Evolutionary conservation across 2,329 filamentous ascomycete species (phyloP).

Genomic region (Cylindrodendrum hubeiense): DNA sequence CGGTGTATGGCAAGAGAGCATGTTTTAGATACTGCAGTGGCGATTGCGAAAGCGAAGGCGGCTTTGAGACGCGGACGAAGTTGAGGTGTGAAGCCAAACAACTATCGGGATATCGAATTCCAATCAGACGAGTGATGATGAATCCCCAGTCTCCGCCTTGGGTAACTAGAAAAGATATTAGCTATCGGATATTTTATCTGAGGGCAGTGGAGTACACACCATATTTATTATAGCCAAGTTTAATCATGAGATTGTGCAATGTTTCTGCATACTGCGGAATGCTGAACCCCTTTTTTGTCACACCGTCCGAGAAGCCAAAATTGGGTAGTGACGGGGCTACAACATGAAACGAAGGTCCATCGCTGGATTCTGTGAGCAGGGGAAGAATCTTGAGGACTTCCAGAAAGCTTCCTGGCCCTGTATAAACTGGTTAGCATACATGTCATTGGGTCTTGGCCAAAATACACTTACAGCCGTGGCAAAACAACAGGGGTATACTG

Average conservation of each 20-base stretch:
- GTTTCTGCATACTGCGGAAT: slow-evolving; percentile 61
- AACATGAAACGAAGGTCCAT: slow-evolving; percentile 63
- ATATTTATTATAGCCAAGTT: slow-evolving; percentile 67
- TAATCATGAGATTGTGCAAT: slow-evolving; percentile 76
- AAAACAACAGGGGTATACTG: slow-evolving; percentile 75
- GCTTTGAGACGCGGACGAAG: slow-evolving; percentile 65
- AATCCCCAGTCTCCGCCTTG: slow-evolving; percentile 81
- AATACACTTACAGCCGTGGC: slow-evolving; percentile 68
- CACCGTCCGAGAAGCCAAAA: slow-evolving; percentile 56
- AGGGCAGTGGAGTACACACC: slow-evolving; percentile 28
- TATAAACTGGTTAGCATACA: slow-evolving; percentile 52
- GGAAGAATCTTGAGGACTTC: slow-evolving; percentile 74
- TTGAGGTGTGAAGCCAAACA: slow-evolving; percentile 58
- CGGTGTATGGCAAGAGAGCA: slow-evolving; percentile 64
- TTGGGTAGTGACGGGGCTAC: slow-evolving; percentile 70
- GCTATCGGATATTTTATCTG: not conserved
- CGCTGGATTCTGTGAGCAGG: slow-evolving; percentile 51
- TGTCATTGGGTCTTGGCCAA: slow-evolving; percentile 6
- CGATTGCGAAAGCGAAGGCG: slow-evolving; percentile 63
- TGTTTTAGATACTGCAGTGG: slow-evolving; percentile 68
- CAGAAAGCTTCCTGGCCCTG: slow-evolving; percentile 75
- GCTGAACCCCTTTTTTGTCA: slow-evolving; percentile 47
- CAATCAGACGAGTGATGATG: slow-evolving; percentile 73
- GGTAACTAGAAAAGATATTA: slow-evolving; percentile 47
- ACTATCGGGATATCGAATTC: slow-evolving; percentile 70